Conservation (phyloP, 306 rosid species). For the Pyrus pyrifolia region DNA sequence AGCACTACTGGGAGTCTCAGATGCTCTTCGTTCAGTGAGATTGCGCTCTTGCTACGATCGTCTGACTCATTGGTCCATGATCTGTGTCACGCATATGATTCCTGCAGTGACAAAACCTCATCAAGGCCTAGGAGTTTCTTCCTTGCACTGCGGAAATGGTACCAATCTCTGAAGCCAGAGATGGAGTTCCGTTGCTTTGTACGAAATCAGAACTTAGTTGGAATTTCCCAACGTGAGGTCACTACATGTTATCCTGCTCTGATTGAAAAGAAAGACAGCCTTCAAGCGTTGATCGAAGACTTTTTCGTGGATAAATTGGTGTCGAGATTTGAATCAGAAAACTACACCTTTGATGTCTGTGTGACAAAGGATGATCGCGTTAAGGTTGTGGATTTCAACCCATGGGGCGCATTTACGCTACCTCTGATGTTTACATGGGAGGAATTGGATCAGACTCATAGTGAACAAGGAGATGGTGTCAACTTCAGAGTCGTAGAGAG, state of each 20-base stretch:
- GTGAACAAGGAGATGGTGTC: constrained; percentile 24
- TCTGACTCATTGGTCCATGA: constrained; percentile 80
- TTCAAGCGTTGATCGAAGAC: constrained; percentile 25
- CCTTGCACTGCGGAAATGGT: constrained; percentile 79
- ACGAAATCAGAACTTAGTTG: constrained; percentile 33
- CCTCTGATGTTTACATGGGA: constrained; percentile 70
- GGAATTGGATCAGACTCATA: constrained; percentile 37
- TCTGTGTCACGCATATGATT: constrained; percentile 77
- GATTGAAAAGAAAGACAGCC: constrained; percentile 32
- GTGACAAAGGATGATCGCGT: constrained; percentile 42
- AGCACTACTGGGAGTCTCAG: constrained; percentile 43
- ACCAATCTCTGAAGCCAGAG: constrained; percentile 50
- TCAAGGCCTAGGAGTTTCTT: constrained; percentile 50
- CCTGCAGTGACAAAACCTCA: constrained; percentile 44
- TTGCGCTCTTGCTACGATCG: constrained; percentile 56
- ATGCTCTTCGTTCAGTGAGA: constrained; percentile 66
- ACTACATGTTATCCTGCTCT: constrained; percentile 65
- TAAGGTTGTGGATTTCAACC: constrained; percentile 76
- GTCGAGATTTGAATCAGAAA: constrained; percentile 43
- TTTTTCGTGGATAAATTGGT: constrained; percentile 39
- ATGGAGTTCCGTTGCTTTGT: constrained; percentile 85
- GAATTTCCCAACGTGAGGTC: constrained; percentile 68
- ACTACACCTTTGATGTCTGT: constrained; percentile 66
- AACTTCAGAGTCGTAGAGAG: constrained; percentile 69
- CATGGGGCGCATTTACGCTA: constrained; percentile 71